Conservation (phyloP, 2,329 filamentous ascomycete genomes). For the Fusarium buharicum region DNA sequence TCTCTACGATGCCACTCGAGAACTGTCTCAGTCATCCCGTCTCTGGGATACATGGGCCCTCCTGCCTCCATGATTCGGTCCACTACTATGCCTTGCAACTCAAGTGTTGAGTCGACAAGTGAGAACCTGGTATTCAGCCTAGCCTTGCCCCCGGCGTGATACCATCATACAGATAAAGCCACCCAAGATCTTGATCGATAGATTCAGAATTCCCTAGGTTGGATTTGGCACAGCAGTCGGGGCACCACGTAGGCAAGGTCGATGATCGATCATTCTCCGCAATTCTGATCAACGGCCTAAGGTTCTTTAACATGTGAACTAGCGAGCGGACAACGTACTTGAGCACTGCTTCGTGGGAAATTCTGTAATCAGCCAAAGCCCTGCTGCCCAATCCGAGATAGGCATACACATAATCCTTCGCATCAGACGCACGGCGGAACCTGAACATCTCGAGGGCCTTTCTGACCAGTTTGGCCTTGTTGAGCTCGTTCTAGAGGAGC, state of each 20-base stretch:
- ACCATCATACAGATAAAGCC: neutral
- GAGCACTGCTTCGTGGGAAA: neutral
- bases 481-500: neutral
- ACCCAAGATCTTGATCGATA: neutral
- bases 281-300: neutral
- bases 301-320: neutral
- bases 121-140: neutral
- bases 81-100: neutral
- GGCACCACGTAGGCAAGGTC: neutral
- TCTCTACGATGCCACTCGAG: neutral
- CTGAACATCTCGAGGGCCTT: neutral
- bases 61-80: neutral
- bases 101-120: neutral
- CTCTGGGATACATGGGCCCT: fast-evolving
- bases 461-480: neutral
- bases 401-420: neutral
- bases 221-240: neutral
- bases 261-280: neutral
- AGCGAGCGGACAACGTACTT: neutral
- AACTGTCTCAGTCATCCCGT: neutral
- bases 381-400: neutral
- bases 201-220: neutral
- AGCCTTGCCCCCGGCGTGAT: fast-evolving
- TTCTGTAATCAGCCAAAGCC: neutral
- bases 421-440: neutral